Base-by-base conservation (phyloP, 1,139 yeast genomes). In the Candida albicans region DNA sequence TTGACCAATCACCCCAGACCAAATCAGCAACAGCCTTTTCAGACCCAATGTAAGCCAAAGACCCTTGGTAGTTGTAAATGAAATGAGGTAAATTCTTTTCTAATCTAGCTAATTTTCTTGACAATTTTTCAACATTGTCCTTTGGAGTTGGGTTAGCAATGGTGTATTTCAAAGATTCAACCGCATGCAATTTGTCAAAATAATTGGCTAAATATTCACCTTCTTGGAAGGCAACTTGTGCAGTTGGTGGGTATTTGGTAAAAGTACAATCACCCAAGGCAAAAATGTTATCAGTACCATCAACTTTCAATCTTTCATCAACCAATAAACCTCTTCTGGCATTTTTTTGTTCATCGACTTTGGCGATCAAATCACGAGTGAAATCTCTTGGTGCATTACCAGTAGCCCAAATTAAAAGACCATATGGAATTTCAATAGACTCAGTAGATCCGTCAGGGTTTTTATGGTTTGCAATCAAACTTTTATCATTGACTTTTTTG, bases 181-280 rank as follows among this genome's bases (percentile, higher is more conserved):
- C 77, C 54, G 81, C 79, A 58, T 89, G 84, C 55, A 85, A 70
- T 57, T 76, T 81, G 66, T 79, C 78, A 66, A 91, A 85, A 52
- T 81, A 79, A 33, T 74, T 73, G 41, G 93, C 95, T 55, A 91
- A 79, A 68, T 81, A 91, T 51, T 77, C 75, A 60, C 96, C 97
- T 69, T 90, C 93, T 73, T 91, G 97, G 72, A 89, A 84, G 37
- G 98, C 98, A 48, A 90, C 97, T 75, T 91, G 97, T 39, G 96
- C 98, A 46, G 97, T 91, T 53, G 98, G 97, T 41, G 96, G 95
- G 53, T 79, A 82, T 64, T 90, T 90, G 54, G 95, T 87, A 67
- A 84, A 81, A 38, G 96, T 87, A 75, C 97, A 90, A 72, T 91
- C 98, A 62, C 98, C 98, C 50, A 91, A 70, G 39, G 96, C 97